Evolutionary conservation across 2,329 filamentous ascomycete species (phyloP), one percentile per base, ranked within the genome.

Genomic region (Neophaeococcomyces aloes): DNA sequence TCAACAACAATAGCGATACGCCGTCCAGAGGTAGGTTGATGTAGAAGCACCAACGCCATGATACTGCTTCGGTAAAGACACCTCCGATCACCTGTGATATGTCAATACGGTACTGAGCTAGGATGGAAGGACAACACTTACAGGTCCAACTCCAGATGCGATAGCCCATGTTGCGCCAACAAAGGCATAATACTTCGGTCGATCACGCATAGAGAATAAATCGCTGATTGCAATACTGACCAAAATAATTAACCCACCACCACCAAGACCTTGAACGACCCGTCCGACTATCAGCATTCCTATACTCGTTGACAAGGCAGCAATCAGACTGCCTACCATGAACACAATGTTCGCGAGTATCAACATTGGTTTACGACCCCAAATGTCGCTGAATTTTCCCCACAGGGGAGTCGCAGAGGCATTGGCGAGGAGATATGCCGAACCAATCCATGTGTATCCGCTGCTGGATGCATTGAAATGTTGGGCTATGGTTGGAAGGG

Each of bases 321-420:
- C 75, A n/a, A 82, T 64, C 42, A 81, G 59, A 27, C 74, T 78
- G 18, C 76, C 77, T 13, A 78, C 59, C 43, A 82, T 70, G 63
- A 83, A 83, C 18, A 79, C 62, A 14, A 70, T 61, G 46, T 79
- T 79, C 14, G 76, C 76, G 2, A 72, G 53, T 11, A 83, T 62
- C 23, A 83, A 62, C 38, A 79, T 69, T 10, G 71, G 72, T 53
- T 82, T 83, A 31, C 79, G 67, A 2, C 79, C 79, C 63, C 75
- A 82, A 46, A 83, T 81, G 51, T 83, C 79, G 34, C 74, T 76
- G 17, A 80, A 61, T 54, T 80, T 80, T 17, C 76, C 75, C 74
- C 76, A 79, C 25, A 74, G 65, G 2, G 74, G 74, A 2, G 73
- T 72, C 15, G 71, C 64, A 11, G 66, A 59, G 17, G 68, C 63